Conservation (phyloP, 768 basidiomycete species). For the Lactarius trivialis region DNA sequence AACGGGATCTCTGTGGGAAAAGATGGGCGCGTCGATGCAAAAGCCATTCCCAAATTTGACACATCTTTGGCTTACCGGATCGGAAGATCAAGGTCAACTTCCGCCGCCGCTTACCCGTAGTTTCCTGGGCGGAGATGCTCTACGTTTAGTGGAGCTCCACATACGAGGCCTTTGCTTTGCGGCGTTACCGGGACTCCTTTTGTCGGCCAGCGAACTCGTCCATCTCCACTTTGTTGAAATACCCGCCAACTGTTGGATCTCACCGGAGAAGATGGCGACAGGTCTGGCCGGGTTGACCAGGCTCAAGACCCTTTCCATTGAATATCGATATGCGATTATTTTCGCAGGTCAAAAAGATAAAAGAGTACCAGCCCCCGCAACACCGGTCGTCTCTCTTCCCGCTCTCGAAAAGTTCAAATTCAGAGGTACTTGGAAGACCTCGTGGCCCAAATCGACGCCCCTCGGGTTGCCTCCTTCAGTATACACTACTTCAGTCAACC, state of each 20-base stretch:
- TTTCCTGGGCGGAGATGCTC: background rate
- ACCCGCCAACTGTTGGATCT: background rate
- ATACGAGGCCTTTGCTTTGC: background rate
- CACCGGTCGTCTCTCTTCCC: background rate
- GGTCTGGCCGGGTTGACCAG: background rate
- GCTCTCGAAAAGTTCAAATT: background rate
- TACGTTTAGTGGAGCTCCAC: background rate
- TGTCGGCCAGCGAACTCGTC: background rate
- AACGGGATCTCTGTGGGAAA: background rate
- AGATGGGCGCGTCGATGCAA: background rate
- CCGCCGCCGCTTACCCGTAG: background rate
- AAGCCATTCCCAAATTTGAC: background rate
- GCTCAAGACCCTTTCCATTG: background rate
- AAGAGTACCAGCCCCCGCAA: background rate
- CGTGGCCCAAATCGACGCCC: background rate
- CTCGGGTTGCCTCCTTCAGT: background rate
- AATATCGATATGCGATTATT: background rate
- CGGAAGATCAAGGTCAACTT: background rate
- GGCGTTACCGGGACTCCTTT: background rate
- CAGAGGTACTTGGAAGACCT: background rate
- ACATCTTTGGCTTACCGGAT: background rate
- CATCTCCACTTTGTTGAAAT: background rate
- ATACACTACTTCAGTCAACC: background rate
- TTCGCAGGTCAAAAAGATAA: background rate
- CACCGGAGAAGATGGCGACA: background rate